phyloP scores from a whole-genome alignment of 805 yeast species.

The Candida germanica region DNA sequence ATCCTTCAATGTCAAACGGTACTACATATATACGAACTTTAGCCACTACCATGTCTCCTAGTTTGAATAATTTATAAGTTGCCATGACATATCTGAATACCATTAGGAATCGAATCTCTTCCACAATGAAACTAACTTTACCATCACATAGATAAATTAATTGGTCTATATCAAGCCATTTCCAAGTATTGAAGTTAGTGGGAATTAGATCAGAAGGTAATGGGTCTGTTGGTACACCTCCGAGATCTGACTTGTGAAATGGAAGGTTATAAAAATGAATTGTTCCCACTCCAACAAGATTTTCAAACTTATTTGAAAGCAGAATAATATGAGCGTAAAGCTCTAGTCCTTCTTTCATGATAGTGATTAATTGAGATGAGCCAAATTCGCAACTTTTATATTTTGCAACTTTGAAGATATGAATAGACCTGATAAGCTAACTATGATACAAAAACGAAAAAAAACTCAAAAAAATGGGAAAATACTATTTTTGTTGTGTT shows the following conservation, averaged over 20 bases:
- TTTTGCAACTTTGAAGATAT: too few species aligned
- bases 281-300: slow-evolving; percentile 48
- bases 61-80: slow-evolving; percentile 34
- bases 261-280: slow-evolving; percentile 46
- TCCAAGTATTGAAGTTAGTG: slow-evolving; percentile 39
- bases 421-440: too few species aligned
- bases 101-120: slow-evolving; percentile 43
- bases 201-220: background rate
- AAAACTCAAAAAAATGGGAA: too few species aligned
- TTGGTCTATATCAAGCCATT: slow-evolving; percentile 52
- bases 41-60: slow-evolving; percentile 18
- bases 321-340: slow-evolving; percentile 9
- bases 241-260: slow-evolving; percentile 26
- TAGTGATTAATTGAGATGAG: too few species aligned
- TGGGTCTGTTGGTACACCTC: slow-evolving; percentile 21
- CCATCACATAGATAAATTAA: slow-evolving; percentile 16
- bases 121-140: slow-evolving; percentile 23
- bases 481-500: too few species aligned
- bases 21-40: slow-evolving; percentile 46
- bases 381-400: too few species aligned
- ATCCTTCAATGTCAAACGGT: slow-evolving; percentile 42
- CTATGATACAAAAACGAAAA: too few species aligned
- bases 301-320: slow-evolving; percentile 39
- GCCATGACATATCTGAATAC: slow-evolving; percentile 39
- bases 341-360: background rate